Base-by-base conservation (phyloP, 495 filamentous ascomycete species). In the Evansstolkia leycettana region DNA sequence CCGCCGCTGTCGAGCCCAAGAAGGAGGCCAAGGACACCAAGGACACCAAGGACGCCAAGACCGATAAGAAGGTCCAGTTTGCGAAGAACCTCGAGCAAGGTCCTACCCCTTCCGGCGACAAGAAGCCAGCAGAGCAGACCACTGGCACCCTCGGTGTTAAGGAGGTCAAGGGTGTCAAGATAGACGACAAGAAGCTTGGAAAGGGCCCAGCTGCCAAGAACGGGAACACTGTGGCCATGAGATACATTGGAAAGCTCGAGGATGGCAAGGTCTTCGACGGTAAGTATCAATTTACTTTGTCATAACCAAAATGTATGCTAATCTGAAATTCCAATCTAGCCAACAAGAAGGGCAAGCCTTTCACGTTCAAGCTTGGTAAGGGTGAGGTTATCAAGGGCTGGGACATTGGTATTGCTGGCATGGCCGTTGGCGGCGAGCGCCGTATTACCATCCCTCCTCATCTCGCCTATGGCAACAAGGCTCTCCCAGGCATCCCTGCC, bases 351-450 rank as follows among this genome's bases (percentile, higher is more conserved):
- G 90, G 90, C 45, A 82, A 88, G 63, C 88, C 92, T 13, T 99
- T 99, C 66, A 72, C 67, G 46, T 95, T 96, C 78, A 89, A 84
- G 61, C 72, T 94, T 33, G 90, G 92, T 44, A 75, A 74, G 55
- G 87, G 87, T 39, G 84, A 95, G 52, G 90, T 99, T 45, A 96
- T 99, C 67, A 88, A 93, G 72, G 90, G 90, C 46, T 95, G 89
- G 90, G 92, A 99, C 54, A 76, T 94, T 41, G 90, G 90, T 57
- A 64, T 99, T 42, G 71, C 69, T 38, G 90, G 90, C 54, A 94
- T 99, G 87, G 65, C 80, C 35, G 75, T 83, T 38, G 87, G 90
- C 57, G 86, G 85, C 40, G 92, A 96, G 72, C 84, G 90, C 43
- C 76, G 90, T 34, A 73, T 99, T 51, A 82, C 71, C 34, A 82